These are phyloP conservation scores for Neurospora pannonica DNA, from an alignment of 495 filamentous ascomycete genomes.

Conservation along the genomic window DNA sequence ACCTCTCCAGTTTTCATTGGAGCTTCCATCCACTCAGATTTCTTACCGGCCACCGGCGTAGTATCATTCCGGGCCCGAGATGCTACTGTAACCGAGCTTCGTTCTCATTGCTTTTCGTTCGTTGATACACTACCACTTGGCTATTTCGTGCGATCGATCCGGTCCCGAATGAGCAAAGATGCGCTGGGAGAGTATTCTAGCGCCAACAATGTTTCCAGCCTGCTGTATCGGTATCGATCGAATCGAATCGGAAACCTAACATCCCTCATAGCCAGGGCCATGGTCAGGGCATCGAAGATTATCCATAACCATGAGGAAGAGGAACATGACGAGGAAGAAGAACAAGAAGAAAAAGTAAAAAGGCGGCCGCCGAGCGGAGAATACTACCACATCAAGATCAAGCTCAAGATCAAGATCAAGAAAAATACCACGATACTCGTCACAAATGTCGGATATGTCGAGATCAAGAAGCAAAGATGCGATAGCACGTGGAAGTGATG, in stretches of 20 bases:
- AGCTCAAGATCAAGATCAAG: not conserved
- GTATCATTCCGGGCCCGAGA: not conserved
- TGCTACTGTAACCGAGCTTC: not conserved
- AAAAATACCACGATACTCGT: not conserved
- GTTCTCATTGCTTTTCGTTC: not conserved
- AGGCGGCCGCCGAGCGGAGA: not conserved
- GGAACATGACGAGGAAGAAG: not conserved
- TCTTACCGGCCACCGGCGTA: not conserved
- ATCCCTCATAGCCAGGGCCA: not conserved
- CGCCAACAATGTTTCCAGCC: not conserved
- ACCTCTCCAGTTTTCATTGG: not conserved
- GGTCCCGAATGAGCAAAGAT: not conserved
- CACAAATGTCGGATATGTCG: not conserved
- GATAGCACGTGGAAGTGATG: not conserved
- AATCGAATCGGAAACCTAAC: not conserved
- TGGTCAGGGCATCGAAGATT: constrained; percentile 4
- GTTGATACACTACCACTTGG: not conserved
- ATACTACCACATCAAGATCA: not conserved
- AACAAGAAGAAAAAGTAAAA: not conserved
- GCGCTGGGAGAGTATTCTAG: not conserved
- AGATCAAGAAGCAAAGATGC: not conserved
- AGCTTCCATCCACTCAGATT: not conserved
- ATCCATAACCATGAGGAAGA: not conserved
- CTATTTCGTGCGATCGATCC: not conserved
- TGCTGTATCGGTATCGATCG: not conserved